Conservation (phyloP, 1,284 basidiomycete species). For the Takashimella tepidaria region DNA sequence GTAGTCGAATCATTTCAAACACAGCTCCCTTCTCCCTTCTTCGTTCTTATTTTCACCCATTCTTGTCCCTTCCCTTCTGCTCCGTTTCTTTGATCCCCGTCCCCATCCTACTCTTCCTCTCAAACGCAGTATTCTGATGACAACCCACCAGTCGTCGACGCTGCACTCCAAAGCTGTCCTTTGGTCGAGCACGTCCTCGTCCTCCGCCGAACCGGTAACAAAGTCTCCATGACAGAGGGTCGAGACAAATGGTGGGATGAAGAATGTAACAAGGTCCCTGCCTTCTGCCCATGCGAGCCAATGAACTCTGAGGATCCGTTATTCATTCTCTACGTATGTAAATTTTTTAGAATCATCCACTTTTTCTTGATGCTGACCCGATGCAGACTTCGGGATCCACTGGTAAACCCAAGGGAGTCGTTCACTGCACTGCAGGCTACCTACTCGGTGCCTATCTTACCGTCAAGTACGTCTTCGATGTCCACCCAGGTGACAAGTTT, state of each 20-base stretch:
- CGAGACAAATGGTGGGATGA: constrained; percentile 98
- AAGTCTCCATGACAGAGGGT: constrained; percentile 75
- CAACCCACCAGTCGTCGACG: constrained; percentile 66
- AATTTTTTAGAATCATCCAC: constrained; percentile 10
- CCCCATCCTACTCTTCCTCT: background rate
- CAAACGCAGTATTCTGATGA: background rate
- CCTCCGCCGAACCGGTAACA: constrained; percentile 77
- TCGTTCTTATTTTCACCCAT: too few relatives aligned
- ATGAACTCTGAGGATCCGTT: constrained; percentile 90
- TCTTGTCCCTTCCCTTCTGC: too few relatives aligned
- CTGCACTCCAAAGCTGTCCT: constrained; percentile 80
- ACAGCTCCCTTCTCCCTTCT: too few relatives aligned
- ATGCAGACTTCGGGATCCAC: constrained; percentile 90
- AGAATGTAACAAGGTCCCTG: constrained; percentile 74
- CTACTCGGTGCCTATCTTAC: constrained; percentile 82
- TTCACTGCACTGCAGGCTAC: constrained; percentile 87
- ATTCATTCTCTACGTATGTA: constrained; percentile 90
- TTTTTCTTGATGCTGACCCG: constrained; percentile 1
- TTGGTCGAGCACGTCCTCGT: constrained; percentile 87
- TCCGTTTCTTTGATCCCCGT: background rate
- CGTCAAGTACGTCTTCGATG: constrained; percentile 95
- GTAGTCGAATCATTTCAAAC: too few relatives aligned
- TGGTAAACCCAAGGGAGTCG: constrained; percentile 95
- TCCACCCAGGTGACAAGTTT: constrained; percentile 85
- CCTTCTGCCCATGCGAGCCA: constrained; percentile 80